phyloP scores from a whole-genome alignment of 2,329 filamentous ascomycete genomes.

The Penicillium polonicum region DNA sequence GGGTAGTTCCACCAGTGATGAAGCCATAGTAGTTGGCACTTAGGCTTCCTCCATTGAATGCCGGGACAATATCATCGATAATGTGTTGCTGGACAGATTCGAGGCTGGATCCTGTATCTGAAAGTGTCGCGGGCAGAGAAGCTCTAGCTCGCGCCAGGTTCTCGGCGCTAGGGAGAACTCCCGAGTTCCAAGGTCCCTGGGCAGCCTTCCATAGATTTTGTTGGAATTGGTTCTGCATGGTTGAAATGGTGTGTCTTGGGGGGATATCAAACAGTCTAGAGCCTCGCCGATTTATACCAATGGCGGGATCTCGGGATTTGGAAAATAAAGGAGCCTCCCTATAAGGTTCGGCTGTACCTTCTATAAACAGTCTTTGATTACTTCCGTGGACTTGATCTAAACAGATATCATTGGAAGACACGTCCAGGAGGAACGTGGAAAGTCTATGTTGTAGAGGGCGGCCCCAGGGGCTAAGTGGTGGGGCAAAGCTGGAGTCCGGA shows the following conservation, averaged over 20 bases:
- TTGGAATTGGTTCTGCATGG: conserved; percentile 24
- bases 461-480: not conserved
- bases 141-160: conserved; percentile 32
- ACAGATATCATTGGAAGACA: not conserved
- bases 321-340: not conserved
- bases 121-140: conserved; percentile 34
- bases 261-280: not conserved
- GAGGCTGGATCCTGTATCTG: conserved; percentile 31
- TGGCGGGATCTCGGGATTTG: conserved; percentile 21
- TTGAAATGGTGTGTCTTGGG: not conserved
- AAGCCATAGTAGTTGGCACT: conserved; percentile 80
- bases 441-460: not conserved
- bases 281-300: conserved; percentile 7
- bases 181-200: conserved; percentile 29
- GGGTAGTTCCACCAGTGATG: conserved; percentile 77
- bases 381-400: not conserved
- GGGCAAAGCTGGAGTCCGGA: not conserved
- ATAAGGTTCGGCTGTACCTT: conserved; percentile 18
- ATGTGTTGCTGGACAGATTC: conserved; percentile 39
- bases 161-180: conserved; percentile 34
- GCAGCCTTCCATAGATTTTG: conserved; percentile 33
- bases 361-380: conserved; percentile 1
- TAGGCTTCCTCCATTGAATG: conserved; percentile 64
- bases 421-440: not conserved
- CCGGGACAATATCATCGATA: conserved; percentile 47